phyloP scores from a whole-genome alignment of 2,329 filamentous ascomycete genomes.

The Trichoderma afroharzianum region DNA sequence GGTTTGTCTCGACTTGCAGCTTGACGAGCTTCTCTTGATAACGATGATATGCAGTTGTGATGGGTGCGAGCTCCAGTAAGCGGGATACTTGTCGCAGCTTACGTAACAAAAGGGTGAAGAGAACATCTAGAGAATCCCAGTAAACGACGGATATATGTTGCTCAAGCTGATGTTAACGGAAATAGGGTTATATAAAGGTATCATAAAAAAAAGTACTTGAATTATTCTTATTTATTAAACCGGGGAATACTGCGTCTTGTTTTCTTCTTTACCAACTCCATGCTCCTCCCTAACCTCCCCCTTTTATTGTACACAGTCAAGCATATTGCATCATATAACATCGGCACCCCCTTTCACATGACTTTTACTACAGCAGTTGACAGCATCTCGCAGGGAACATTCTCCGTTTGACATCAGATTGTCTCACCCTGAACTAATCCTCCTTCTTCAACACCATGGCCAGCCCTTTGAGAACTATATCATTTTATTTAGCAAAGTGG shows the following conservation, averaged over 20 bases:
- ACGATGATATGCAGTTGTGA: background rate
- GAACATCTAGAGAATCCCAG: background rate
- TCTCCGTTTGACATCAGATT: background rate
- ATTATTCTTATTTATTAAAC: background rate
- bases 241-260: background rate
- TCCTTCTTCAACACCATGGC: background rate
- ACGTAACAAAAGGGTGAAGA: background rate
- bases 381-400: background rate
- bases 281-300: background rate
- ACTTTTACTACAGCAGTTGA: background rate
- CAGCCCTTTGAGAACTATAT: background rate
- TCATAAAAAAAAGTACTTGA: background rate
- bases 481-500: conserved; percentile 87
- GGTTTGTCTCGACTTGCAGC: background rate
- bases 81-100: background rate
- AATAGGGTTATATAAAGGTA: too few relatives aligned
- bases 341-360: background rate
- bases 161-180: background rate
- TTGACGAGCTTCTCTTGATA: background rate
- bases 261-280: background rate
- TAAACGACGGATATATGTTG: background rate
- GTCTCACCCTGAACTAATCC: background rate
- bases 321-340: background rate
- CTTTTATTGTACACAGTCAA: conserved; percentile 11
- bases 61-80: background rate